Evolutionary conservation across 2,329 filamentous ascomycete genomes (phyloP), one percentile per base, ranked within the genome.

Genomic region (Metarhizium anisopliae): DNA sequence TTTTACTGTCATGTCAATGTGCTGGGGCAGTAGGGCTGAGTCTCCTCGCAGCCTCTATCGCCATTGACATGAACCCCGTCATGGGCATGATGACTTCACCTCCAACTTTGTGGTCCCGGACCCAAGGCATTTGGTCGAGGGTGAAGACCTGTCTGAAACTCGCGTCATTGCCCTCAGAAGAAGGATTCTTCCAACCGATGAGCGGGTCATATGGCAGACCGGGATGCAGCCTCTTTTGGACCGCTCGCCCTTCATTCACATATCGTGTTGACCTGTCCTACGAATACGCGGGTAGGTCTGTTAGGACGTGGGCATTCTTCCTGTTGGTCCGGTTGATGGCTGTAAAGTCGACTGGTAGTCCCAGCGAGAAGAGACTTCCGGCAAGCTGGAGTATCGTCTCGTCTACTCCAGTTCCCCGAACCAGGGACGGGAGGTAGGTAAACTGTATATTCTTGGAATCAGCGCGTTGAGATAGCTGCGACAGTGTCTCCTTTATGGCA

Each of bases 401-500:
- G 13, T 47, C 30, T 16, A 47, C 56, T 25, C 59, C 52, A 8
- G 42, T 35, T 13, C 59, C 58, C 29, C 62, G 61, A 13, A 52
- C n/a, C 6, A 62, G 52, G 6, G 53, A 51, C 2, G 57, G 29
- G 8, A 54, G 18, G 36, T 65, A 64, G 2, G 54, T 49, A 30
- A 58, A 55, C 25, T 25, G 25, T 3, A 25, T 25, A 25, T 25
- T 25, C 25, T 25, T 25, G 25, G 25, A 25, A 25, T 4, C 25
- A 25, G 25, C 25, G 25, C 25, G 25, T 25, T 25, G 25, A 25
- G 25, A 25, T 3, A 25, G 25, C 25, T 25, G 25, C 25, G 25
- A 25, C 25, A 25, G 25, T 10, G 75, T 74, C 62, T 77, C 73
- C 61, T 75, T 74, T 52, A 76, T 66, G 2, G 74, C 74, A 0